Conservation (phyloP, 1,139 yeast species). For the Scheffersomyces illinoinensis region DNA sequence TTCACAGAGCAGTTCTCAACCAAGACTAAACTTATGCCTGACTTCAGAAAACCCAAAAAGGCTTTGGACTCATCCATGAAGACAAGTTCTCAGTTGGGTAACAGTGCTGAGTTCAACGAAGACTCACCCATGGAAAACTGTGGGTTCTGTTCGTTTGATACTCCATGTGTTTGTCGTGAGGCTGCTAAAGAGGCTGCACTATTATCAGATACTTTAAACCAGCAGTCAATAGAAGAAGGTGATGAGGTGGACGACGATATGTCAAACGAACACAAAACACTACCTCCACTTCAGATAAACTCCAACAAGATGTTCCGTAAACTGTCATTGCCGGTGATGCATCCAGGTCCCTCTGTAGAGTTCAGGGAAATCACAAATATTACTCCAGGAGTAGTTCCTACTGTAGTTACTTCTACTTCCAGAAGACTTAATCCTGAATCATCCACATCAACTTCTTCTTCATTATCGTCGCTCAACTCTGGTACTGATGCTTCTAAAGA, state of each 20-base stretch:
- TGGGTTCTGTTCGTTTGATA: slow-evolving; percentile 90
- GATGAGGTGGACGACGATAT: slow-evolving; percentile 19
- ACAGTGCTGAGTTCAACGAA: slow-evolving; percentile 30
- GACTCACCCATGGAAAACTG: slow-evolving; percentile 72
- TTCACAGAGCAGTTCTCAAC: slow-evolving; percentile 51
- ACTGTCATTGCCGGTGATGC: slow-evolving; percentile 56
- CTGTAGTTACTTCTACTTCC: slow-evolving; percentile 30
- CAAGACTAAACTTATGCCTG: slow-evolving; percentile 38
- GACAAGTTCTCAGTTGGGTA: slow-evolving; percentile 2
- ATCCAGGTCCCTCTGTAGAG: slow-evolving; percentile 66
- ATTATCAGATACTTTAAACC: slow-evolving; percentile 28
- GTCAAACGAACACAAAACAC: slow-evolving; percentile 22
- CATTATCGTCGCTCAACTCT: slow-evolving; percentile 2
- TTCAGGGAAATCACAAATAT: slow-evolving; percentile 46
- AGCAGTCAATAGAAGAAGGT: slow-evolving; percentile 11
- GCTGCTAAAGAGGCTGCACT: slow-evolving; percentile 64
- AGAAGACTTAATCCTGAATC: slow-evolving; percentile 14
- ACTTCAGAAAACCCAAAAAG: slow-evolving; percentile 27
- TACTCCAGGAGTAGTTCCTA: slow-evolving; percentile 44
- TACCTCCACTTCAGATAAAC: slow-evolving; percentile 38
- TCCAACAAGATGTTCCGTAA: slow-evolving; percentile 23
- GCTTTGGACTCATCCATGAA: neutral
- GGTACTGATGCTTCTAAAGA: neutral
- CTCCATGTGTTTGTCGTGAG: slow-evolving; percentile 91
- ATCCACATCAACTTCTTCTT: neutral